Conservation (phyloP, 2,329 filamentous ascomycete species). For the Nothophaeocryptopus gaeumannii region DNA sequence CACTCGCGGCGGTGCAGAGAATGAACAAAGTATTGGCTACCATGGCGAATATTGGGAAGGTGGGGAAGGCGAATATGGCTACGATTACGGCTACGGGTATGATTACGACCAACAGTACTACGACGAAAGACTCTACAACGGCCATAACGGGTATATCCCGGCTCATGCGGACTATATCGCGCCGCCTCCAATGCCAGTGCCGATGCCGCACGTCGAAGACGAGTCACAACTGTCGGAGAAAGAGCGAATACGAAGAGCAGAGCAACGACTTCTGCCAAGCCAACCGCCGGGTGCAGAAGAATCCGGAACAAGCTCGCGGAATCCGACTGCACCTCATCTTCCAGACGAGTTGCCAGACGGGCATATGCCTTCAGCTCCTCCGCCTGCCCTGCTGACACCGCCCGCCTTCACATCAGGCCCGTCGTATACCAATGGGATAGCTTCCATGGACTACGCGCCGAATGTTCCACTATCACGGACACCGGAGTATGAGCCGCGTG, state of each 20-base stretch:
- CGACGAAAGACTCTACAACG: constrained; percentile 6
- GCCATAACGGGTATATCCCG: constrained; percentile 12
- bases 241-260: constrained; percentile 71
- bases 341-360: constrained; percentile 22
- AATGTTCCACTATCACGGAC: constrained; percentile 17
- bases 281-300: constrained; percentile 56
- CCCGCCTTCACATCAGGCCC: constrained; percentile 11
- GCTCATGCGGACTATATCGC: constrained; percentile 12
- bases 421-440: constrained; percentile 6
- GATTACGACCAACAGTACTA: constrained; percentile 21
- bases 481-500: constrained; percentile 17
- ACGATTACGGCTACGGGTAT: constrained; percentile 31
- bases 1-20: constrained; percentile 9
- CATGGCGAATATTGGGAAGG: constrained; percentile 10
- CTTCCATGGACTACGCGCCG: constrained; percentile 11
- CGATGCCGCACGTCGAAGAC: constrained; percentile 56
- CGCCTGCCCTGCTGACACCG: constrained; percentile 23
- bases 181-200: constrained; percentile 23
- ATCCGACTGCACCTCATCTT: constrained; percentile 35
- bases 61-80: constrained; percentile 15
- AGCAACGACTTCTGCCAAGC: constrained; percentile 77
- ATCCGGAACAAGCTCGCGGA: constrained; percentile 26
- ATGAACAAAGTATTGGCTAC: not conserved
- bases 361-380: constrained; percentile 8
- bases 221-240: constrained; percentile 74